A percentile compares a stretch with the other conserved stretches of the same genome.
phyloP scores from a whole-genome alignment of 2,329 filamentous ascomycete species.

The Colletotrichum liriopes region DNA sequence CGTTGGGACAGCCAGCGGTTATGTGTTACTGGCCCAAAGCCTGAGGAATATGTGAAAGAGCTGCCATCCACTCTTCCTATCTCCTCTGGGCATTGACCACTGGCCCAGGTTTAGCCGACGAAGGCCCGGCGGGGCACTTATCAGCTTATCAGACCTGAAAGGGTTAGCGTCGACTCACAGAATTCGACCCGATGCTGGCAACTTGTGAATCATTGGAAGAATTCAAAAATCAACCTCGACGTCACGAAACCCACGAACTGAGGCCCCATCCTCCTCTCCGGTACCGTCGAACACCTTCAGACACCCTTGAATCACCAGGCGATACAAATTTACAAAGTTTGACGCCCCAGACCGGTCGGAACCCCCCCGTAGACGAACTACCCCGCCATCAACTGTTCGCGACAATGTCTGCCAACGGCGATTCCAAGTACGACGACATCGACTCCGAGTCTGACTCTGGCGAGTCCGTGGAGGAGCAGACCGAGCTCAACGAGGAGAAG shows the following conservation, averaged over 20 bases:
- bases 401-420: slow-evolving; percentile 71
- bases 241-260: slow-evolving; percentile 42
- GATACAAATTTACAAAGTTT: slow-evolving; percentile 18
- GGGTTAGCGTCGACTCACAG: slow-evolving; percentile 59
- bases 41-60: neutral
- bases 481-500: slow-evolving; percentile 69
- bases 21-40: neutral
- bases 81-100: neutral
- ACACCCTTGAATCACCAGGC: slow-evolving; percentile 23
- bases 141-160: slow-evolving; percentile 55
- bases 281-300: slow-evolving; percentile 22
- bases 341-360: slow-evolving; percentile 33
- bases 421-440: slow-evolving; percentile 79
- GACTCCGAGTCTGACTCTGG: slow-evolving; percentile 79
- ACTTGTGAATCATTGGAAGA: slow-evolving; percentile 41
- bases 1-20: neutral
- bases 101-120: slow-evolving; percentile 52
- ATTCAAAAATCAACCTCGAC: slow-evolving; percentile 45
- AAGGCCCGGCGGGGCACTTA: slow-evolving; percentile 49
- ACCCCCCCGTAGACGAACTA: slow-evolving; percentile 42
- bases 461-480: slow-evolving; percentile 75
- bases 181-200: slow-evolving; percentile 56
- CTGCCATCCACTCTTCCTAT: neutral
- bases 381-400: slow-evolving; percentile 47
- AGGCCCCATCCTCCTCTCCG: slow-evolving; percentile 35